Base-by-base conservation (phyloP, 768 basidiomycete genomes). In the Tulasnella sp. region DNA sequence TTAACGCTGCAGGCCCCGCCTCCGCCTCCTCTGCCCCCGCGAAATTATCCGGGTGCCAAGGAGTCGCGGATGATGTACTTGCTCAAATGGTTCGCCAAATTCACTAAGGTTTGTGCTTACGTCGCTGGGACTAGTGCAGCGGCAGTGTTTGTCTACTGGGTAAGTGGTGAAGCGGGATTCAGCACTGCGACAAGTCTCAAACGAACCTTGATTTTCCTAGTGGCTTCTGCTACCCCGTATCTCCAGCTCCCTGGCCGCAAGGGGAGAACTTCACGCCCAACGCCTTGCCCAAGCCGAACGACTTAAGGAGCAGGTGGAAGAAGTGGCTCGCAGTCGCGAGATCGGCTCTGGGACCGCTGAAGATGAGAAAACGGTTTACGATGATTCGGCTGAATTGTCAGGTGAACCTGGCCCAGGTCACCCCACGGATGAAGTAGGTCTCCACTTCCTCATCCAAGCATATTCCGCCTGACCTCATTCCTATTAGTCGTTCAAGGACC, bases 11-110 rank as follows among this genome's bases (percentile, higher is more conserved):
- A 77, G 76, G 76, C 76, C 19, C 56, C 58, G 14, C 48, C 79
- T 21, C 80, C 80, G 16, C 80, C 80, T 36, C 80, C 80, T 3
- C 21, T 81, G 14, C 80, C 80, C 10, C 80, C 80, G 16, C 62
- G 79, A 48, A 80, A 80, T 24, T 81, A 81, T 71, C 71, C 75
- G 12, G 58, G 52, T 34, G 80, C 48, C 8, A 71, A 34, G 21
- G 58, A 74, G 21, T 68, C 62, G 10, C 62, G 62, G 16, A 71
- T 21, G 42, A 81, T 38, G 27, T 46, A 56, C 79, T 81, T 31
- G 52, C 79, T 74, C 31, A 58, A 46, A 38, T 48, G 81, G 34
- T 68, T 81, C 14, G 36, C 39, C 16, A 71, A 40, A 14, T 38
- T 80, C n/a, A 40, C 80, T 12, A 58, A 68, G 34, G 78, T 71